Evolutionary conservation across 2,329 filamentous ascomycete species (phyloP), one percentile per base, ranked within the genome.

Genomic region (Fusarium poae): DNA sequence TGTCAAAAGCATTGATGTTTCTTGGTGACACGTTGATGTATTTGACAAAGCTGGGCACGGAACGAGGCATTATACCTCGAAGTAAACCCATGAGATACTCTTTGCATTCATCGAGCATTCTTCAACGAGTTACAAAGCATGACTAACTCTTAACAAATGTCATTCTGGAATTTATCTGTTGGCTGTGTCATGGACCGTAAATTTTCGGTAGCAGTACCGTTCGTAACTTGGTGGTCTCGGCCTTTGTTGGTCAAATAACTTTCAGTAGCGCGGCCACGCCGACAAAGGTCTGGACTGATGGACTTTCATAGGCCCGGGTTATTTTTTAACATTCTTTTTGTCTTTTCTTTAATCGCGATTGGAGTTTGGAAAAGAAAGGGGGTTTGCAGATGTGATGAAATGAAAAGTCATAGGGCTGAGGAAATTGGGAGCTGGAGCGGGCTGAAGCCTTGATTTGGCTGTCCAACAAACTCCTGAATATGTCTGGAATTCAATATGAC

Each of bases 381-480:
- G 39, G 13, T 43, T 27, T 9, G 15, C 9, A 35, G 21, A 53
- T 49, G 10, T 16, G 30, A 3, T 8, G 6, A 35, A 39, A 15
- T 55, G 49, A 63, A 20, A 34, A 42, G n/a, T 39, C 43, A 63
- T 57, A 63, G 50, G 60, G 59, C 59, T 62, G 59, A 27, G 27
- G n/a, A n/a, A n/a, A n/a, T n/a, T n/a, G n/a, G n/a, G 25, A 27
- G 27, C 27, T 27, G 27, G 7, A 27, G 6, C 7, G 6, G 9
- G 27, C 27, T 9, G 27, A 9, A 3, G 27, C n/a, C n/a, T n/a
- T n/a, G n/a, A n/a, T n/a, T n/a, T n/a, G n/a, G n/a, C n/a, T n/a
- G n/a, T n/a, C n/a, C n/a, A n/a, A n/a, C n/a, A n/a, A n/a, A n/a
- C n/a, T n/a, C n/a, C n/a, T n/a, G n/a, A n/a, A n/a, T n/a, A n/a